Conservation (phyloP, 2,329 filamentous ascomycete species). For the Truncatella angustata region DNA sequence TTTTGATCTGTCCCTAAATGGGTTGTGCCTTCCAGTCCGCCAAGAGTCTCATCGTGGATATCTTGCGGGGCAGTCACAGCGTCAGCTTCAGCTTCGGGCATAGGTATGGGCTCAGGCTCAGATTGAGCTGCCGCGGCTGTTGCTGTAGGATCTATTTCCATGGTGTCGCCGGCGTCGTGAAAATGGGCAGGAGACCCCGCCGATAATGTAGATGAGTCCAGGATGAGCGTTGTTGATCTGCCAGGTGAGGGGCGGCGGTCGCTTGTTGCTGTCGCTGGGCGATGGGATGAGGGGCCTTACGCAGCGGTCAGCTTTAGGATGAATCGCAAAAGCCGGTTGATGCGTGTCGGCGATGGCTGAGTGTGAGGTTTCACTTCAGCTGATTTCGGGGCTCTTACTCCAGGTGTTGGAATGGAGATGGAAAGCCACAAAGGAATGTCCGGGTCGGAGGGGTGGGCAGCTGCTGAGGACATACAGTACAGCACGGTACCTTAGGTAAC, state of each 20-base stretch:
- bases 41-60: constrained; percentile 45
- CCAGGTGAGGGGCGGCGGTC: not conserved
- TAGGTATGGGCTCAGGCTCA: not conserved
- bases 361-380: not conserved
- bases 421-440: not conserved
- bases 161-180: constrained; percentile 50
- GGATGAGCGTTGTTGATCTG: constrained; percentile 25
- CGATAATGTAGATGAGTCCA: constrained; percentile 52
- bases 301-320: not conserved
- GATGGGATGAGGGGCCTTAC: not conserved
- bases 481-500: not conserved
- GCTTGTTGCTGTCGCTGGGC: not conserved
- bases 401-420: not conserved
- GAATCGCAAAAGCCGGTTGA: not conserved
- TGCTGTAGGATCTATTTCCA: constrained; percentile 43
- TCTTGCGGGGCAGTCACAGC: constrained; percentile 23
- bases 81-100: constrained; percentile 18
- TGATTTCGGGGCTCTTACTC: too few species aligned
- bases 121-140: constrained; percentile 20
- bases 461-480: not conserved
- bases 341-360: not conserved
- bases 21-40: constrained; percentile 45
- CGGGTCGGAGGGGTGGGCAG: not conserved
- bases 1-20: constrained; percentile 28
- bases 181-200: constrained; percentile 51